phyloP scores from a whole-genome alignment of 768 basidiomycete genomes.

The Suillus luteus region DNA sequence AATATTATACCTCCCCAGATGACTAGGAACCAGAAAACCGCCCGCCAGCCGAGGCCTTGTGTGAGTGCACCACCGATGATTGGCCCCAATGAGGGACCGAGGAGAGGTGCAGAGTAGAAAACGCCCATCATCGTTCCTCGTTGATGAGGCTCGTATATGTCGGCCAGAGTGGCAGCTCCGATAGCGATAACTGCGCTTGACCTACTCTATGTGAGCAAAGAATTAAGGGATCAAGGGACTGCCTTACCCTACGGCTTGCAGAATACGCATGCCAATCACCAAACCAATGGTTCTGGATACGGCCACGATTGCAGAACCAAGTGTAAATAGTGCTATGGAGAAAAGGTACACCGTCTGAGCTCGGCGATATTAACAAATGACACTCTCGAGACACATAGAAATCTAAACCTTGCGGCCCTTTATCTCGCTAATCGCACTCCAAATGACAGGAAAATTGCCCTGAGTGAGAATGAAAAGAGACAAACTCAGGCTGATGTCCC shows the following conservation, averaged over 20 bases:
- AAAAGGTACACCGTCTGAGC: conserved; percentile 55
- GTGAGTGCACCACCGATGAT: conserved; percentile 72
- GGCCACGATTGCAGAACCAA: conserved; percentile 62
- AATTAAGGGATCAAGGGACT: too few species aligned
- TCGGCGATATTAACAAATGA: not conserved
- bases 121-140: conserved; percentile 83
- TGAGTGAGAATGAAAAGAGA: conserved; percentile 74
- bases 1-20: conserved; percentile 58
- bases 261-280: conserved; percentile 65
- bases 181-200: conserved; percentile 70
- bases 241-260: conserved; percentile 64
- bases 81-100: conserved; percentile 69
- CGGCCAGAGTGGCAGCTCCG: conserved; percentile 78
- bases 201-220: conserved; percentile 31
- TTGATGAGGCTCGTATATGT: conserved; percentile 77
- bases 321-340: conserved; percentile 53
- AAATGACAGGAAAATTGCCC: conserved; percentile 65
- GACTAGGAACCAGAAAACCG: conserved; percentile 82
- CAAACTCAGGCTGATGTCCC: conserved; percentile 66
- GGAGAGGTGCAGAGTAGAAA: conserved; percentile 78
- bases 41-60: conserved; percentile 73
- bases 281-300: conserved; percentile 54
- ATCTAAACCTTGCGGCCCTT: conserved; percentile 64
- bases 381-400: not conserved
- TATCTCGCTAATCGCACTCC: conserved; percentile 75